Conservation (phyloP, 192 early-diverging fungal species). For the Coemansia sp. region DNA sequence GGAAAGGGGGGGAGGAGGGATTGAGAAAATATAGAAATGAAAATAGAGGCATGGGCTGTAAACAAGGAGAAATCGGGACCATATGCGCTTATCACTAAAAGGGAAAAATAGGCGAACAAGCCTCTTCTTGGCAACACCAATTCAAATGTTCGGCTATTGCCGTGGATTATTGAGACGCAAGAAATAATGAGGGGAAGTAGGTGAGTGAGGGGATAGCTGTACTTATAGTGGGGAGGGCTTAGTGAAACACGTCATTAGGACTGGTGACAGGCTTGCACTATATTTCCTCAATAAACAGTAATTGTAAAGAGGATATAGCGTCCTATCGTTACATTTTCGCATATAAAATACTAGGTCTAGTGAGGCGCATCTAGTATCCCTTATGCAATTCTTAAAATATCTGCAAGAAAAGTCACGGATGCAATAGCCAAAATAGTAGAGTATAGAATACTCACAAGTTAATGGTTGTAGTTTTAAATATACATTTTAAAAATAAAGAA, state of each 20-base stretch:
- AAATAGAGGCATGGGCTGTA: neutral
- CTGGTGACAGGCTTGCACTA: neutral
- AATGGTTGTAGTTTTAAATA: neutral
- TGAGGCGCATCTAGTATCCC: neutral
- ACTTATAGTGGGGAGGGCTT: neutral
- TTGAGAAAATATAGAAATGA: neutral
- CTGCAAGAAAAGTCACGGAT: neutral
- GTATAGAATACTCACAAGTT: neutral
- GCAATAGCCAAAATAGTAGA: neutral
- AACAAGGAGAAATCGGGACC: neutral
- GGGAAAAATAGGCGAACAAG: conserved; percentile 2
- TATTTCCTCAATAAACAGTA: neutral
- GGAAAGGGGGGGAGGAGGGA: neutral
- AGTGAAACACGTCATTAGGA: neutral
- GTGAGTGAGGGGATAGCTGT: neutral
- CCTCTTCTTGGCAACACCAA: neutral
- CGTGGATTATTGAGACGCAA: neutral
- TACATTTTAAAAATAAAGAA: neutral
- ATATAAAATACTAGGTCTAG: neutral
- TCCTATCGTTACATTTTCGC: neutral
- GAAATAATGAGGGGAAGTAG: neutral
- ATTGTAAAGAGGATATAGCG: neutral
- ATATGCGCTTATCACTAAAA: conserved; percentile 1
- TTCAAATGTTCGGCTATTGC: neutral
- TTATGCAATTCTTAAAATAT: neutral